Base-by-base conservation (phyloP, 225 moss, liverwort and hornwort species). In the Polytrichum commune region DNA sequence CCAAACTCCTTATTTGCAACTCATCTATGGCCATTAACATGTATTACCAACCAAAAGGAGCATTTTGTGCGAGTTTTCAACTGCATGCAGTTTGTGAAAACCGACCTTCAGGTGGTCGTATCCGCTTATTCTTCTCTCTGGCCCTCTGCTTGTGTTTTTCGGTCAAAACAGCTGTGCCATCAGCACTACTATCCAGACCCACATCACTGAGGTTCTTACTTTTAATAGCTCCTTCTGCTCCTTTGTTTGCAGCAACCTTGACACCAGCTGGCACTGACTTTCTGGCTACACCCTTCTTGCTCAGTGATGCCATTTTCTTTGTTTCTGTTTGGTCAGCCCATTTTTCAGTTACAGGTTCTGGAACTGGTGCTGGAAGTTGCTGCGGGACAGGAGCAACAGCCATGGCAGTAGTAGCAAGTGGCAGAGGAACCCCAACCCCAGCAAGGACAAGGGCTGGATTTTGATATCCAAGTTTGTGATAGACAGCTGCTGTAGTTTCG, bases 171-270 rank as follows among this genome's bases (percentile, higher is more conserved):
- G 84, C 79, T 54, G 69, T 56, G 69, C 92, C 89, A 75, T 92
- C 92, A 32, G 72, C 77, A 22, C 73, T 71, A 74, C 57, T 32
- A 56, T 78, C 79, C 67, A 80, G 79, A 78, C 82, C 92, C 70
- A 90, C 87, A 76, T 93, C 98, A 88, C 84, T 95, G 71, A 92
- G 73, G 67, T 84, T 98, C 76, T 88, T 98, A 75, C 90, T 90
- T 79, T 90, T 98, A 63, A 82, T 80, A 55, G 81, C 28, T 68
- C 80, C 86, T 55, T 86, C 81, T 65, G 76, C 82, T 61, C 70
- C 81, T 73, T 82, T 93, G 73, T 85, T 82, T 38, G 69, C 78
- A 57, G 68, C 77, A 24, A 69, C 70, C 60, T 78, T 78, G 16
- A 70, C 65, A 78, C 66, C 83, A 46, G 77, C 66, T 71, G 55